Evolutionary conservation across 805 yeast genomes (phyloP), one percentile per base, ranked within the genome.

Genomic region (Kurtzmaniella fragi): DNA sequence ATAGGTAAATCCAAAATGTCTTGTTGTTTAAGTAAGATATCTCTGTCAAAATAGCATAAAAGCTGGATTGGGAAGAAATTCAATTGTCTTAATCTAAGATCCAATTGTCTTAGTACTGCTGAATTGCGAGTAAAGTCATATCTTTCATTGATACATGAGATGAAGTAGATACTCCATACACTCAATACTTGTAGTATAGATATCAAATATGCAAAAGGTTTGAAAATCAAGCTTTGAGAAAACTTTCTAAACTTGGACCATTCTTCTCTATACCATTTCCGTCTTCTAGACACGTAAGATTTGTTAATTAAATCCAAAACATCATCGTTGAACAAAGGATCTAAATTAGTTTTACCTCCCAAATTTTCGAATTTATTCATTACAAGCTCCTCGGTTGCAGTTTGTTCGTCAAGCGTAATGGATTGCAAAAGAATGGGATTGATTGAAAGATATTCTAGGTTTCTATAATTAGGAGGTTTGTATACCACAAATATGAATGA

Each of bases 41-140:
- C 49, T 48, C 66, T 51, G 48, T 65, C 77, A 46, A 71, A 67
- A 47, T 75, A 76, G 37, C 80, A 75, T 35, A 78, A 56, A 49
- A 84, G 86, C 53, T 90, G 97, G 2, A 77, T 70, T 0, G 97
- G 97, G 49, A 89, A 77, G 50, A 77, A 82, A 48, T 85, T 77
- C 12, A 87, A 56, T 49, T 90, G 96, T 44, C 79, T 82, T 11
- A 85, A 61, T 33, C 96, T 62, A 23, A 88, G 62, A 54, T 88
- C 95, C 2, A 89, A 63, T 56, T 91, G 98, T 50, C 80, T 80
- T 4, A 87, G 80, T 1, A 84, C 73, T 81, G 82, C 12, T 86
- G 82, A 0, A 67, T 34, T 13, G 67, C 68, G 17, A 66, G 62
- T 5, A 70, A 52, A 28, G 58, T 61, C 28, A 13, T 28, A 14